Conservation (phyloP, 2,329 filamentous ascomycete genomes). For the Penicillium sp. region DNA sequence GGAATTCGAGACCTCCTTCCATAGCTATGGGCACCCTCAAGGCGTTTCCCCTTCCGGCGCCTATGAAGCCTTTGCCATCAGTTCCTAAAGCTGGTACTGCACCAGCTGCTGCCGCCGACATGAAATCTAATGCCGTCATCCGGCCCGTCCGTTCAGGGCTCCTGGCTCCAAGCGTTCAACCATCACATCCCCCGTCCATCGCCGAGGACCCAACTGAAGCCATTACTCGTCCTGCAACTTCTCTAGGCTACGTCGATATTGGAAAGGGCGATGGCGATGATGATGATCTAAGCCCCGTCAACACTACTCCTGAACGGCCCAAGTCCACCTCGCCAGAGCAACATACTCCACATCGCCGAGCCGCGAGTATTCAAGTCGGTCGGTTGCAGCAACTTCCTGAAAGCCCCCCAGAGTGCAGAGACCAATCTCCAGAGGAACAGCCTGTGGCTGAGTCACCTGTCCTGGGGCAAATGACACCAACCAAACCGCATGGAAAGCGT, state of each 20-base stretch:
- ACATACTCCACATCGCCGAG: constrained; percentile 9
- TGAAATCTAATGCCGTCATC: constrained; percentile 4
- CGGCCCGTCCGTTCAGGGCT: constrained; percentile 3
- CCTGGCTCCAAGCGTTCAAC: constrained; percentile 3
- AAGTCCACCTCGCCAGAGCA: constrained; percentile 13
- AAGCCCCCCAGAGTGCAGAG: constrained; percentile 4
- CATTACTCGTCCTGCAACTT: constrained; percentile 7
- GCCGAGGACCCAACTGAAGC: constrained; percentile 11
- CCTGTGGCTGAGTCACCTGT: constrained; percentile 22
- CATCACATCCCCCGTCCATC: constrained; percentile 14
- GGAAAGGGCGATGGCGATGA: constrained; percentile 7
- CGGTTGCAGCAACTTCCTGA: constrained; percentile 12
- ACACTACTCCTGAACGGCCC: constrained; percentile 10
- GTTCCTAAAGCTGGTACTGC: constrained; percentile 21
- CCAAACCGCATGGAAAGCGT: constrained; percentile 10
- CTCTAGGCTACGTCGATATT: constrained; percentile 5
- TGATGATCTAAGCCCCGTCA: constrained; percentile 5
- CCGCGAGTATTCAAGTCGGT: constrained; percentile 15
- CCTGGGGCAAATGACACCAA: constrained; percentile 10
- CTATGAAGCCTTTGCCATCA: constrained; percentile 31
- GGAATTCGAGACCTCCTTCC: constrained; percentile 18
- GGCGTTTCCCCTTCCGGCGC: constrained; percentile 34
- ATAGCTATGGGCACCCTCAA: constrained; percentile 26
- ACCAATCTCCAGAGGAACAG: constrained; percentile 4
- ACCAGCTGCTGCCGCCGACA: constrained; percentile 8